Evolutionary conservation across 2,329 filamentous ascomycete genomes (phyloP).

Genomic region (Aspergillus calidoustus): DNA sequence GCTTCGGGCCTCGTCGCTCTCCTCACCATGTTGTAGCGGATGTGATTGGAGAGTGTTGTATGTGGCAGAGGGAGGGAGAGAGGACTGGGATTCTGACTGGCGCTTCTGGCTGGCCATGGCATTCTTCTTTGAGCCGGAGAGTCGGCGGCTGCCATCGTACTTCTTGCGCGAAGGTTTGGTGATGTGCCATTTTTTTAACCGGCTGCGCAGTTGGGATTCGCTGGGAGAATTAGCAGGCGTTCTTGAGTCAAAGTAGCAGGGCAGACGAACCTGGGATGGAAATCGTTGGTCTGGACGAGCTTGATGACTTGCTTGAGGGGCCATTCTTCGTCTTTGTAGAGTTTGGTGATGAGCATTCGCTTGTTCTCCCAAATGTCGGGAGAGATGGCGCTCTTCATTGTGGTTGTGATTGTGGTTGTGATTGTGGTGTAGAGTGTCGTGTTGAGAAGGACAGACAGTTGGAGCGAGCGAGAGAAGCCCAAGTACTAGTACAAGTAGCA

Average conservation of each 20-base stretch:
- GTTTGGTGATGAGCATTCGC: constrained; percentile 14
- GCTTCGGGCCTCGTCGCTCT: constrained; percentile 3
- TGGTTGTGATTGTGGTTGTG: background rate
- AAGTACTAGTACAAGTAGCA: background rate
- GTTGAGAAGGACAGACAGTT: too few species aligned
- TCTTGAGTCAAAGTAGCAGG: background rate
- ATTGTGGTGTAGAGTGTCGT: background rate
- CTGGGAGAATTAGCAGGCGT: background rate
- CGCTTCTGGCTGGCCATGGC: background rate
- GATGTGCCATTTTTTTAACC: constrained; percentile 20
- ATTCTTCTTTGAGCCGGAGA: constrained; percentile 13
- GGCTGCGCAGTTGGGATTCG: constrained; percentile 17
- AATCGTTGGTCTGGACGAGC: constrained; percentile 16
- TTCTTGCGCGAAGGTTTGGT: constrained; percentile 19
- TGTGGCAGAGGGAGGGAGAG: background rate
- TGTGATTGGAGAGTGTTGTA: constrained; percentile 8
- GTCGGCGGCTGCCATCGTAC: constrained; percentile 10
- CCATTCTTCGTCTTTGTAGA: constrained; percentile 21
- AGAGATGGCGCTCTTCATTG: constrained; percentile 17
- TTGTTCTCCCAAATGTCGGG: constrained; percentile 20
- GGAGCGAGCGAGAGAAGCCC: too few species aligned
- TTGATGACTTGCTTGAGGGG: constrained; percentile 20
- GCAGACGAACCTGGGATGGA: constrained; percentile 8
- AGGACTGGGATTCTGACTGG: background rate
- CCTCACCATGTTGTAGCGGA: background rate